Conservation (phyloP, 2,329 filamentous ascomycete genomes). For the Helotiales sp. region DNA sequence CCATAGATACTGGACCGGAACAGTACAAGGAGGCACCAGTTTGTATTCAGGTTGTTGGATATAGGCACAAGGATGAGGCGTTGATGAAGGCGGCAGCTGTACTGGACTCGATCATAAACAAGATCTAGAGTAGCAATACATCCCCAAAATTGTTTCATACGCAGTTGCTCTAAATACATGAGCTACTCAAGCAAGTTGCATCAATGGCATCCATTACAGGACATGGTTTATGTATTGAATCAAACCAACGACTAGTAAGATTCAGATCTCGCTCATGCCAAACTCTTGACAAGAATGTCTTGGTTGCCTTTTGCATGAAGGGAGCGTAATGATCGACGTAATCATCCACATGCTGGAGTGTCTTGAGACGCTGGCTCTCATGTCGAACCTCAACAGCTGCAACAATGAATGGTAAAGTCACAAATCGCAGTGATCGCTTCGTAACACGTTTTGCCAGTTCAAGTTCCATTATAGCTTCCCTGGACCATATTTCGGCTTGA, state of each 20-base stretch:
- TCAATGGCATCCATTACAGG: constrained; percentile 23
- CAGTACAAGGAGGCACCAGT: constrained; percentile 32
- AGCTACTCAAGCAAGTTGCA: constrained; percentile 4
- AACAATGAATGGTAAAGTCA: constrained; percentile 33
- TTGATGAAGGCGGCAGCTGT: constrained; percentile 28
- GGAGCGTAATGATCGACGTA: constrained; percentile 41
- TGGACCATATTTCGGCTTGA: constrained; percentile 31
- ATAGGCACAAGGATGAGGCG: constrained; percentile 33
- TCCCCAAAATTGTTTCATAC: too few relatives aligned
- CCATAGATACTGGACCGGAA: constrained; percentile 34
- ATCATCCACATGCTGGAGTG: constrained; percentile 40
- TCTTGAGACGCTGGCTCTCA: constrained; percentile 12
- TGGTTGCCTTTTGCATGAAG: constrained; percentile 27
- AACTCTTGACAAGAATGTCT: constrained; percentile 28
- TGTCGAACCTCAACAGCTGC: constrained; percentile 30
- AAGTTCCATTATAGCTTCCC: constrained; percentile 32
- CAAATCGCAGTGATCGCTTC: constrained; percentile 25
- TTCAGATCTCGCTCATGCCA: constrained; percentile 32
- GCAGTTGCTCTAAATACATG: neutral
- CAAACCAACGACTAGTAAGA: constrained; percentile 27
- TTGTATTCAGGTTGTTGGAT: constrained; percentile 36
- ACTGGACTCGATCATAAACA: constrained; percentile 31
- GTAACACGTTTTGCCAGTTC: constrained; percentile 26
- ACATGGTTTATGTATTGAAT: constrained; percentile 31
- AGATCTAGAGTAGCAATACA: too few relatives aligned